Conservation (phyloP, 176 grass and related monocot species). For the Alopecurus myosuroides region DNA sequence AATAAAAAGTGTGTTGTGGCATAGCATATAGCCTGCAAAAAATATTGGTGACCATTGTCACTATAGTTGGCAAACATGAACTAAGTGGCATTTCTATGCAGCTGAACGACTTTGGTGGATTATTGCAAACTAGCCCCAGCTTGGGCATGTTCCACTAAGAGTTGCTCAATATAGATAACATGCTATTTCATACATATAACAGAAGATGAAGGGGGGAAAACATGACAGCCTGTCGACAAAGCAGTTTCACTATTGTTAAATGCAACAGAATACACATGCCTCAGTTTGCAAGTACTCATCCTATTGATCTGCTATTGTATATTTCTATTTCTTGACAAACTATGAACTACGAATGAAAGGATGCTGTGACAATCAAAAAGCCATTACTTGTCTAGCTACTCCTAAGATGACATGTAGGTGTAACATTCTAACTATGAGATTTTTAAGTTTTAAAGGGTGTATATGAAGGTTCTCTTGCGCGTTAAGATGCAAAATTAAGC, state of each 20-base stretch:
- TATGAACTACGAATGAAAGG: too few relatives aligned
- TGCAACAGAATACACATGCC: background rate
- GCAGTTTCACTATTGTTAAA: background rate
- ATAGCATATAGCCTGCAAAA: slow-evolving; percentile 13
- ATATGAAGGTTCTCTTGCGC: background rate
- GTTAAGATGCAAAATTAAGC: background rate
- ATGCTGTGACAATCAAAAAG: background rate
- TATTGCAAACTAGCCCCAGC: background rate
- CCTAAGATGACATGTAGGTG: background rate
- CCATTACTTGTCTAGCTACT: background rate
- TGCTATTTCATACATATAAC: background rate
- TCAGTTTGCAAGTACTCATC: background rate
- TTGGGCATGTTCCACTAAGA: background rate
- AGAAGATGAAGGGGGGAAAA: background rate
- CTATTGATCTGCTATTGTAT: too few relatives aligned
- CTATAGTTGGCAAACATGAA: background rate
- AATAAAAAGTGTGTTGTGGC: background rate
- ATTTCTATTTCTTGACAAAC: too few relatives aligned
- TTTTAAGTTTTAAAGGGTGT: background rate
- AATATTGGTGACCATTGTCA: background rate
- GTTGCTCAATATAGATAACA: background rate
- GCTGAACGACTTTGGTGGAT: background rate
- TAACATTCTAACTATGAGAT: background rate
- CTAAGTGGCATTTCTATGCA: background rate
- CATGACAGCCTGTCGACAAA: background rate